These are phyloP conservation scores for Durotheca rogersii DNA, from an alignment of 495 filamentous ascomycete genomes.

Conservation along the genomic window DNA sequence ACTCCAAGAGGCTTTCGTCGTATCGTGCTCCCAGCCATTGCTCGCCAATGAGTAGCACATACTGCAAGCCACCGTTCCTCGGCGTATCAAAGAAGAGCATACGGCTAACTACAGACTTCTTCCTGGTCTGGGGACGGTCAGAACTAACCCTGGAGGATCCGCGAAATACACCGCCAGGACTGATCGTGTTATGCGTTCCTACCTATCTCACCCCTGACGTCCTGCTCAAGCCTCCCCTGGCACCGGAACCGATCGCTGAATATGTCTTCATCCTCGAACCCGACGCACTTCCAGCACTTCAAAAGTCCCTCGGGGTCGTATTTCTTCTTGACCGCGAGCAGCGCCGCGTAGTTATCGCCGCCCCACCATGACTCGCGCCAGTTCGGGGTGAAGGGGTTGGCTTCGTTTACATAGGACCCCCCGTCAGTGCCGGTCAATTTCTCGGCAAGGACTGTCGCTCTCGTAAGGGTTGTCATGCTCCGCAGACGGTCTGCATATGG, in stretches of 20 bases:
- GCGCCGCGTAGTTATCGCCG: constrained; percentile 41
- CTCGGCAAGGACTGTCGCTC: constrained; percentile 44
- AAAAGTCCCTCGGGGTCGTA: constrained; percentile 51
- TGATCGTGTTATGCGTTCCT: background rate
- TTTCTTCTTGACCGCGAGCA: constrained; percentile 46
- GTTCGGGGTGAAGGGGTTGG: constrained; percentile 44
- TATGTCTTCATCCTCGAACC: constrained; percentile 41
- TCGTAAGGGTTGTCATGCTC: constrained; percentile 42
- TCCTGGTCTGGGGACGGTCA: too few species aligned
- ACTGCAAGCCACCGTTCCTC: too few species aligned
- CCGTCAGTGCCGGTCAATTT: constrained; percentile 45
- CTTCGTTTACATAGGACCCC: constrained; percentile 54
- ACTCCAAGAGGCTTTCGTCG: too few species aligned
- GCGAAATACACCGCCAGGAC: background rate
- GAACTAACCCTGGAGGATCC: background rate
- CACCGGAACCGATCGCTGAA: constrained; percentile 25
- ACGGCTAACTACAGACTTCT: too few species aligned
- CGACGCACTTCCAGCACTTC: constrained; percentile 50
- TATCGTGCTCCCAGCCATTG: too few species aligned
- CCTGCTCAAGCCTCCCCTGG: constrained; percentile 28
- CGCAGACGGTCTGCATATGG: constrained; percentile 37
- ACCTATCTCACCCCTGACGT: constrained; percentile 16
- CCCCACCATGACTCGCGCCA: constrained; percentile 54
- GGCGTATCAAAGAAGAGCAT: too few species aligned
- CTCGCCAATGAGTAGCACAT: too few species aligned